Percentiles rank a stretch among this genome's conserved stretches.
Conservation (phyloP, 2,329 filamentous ascomycete genomes). For the Penicillium thymicola region DNA sequence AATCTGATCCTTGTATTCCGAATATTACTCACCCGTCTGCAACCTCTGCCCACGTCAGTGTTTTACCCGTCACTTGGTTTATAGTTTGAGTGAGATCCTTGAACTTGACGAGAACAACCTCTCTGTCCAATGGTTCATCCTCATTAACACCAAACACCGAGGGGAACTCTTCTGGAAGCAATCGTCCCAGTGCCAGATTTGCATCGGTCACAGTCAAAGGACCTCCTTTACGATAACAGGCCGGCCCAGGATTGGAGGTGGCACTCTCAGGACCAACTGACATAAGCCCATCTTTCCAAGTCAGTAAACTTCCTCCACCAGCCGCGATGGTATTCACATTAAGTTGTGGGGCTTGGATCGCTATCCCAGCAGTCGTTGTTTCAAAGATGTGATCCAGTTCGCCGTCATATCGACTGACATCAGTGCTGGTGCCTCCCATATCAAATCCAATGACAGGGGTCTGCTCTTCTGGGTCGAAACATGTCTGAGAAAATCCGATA, state of each 20-base stretch:
- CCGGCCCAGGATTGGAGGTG: conserved; percentile 67
- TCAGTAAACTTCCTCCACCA: conserved; percentile 65
- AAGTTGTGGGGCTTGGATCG: conserved; percentile 85
- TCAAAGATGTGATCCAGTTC: conserved; percentile 90
- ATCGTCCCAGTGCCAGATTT: conserved; percentile 77
- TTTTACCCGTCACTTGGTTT: conserved; percentile 58
- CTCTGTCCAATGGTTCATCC: conserved; percentile 67
- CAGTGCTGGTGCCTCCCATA: conserved; percentile 90
- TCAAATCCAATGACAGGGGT: conserved; percentile 89
- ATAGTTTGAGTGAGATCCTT: conserved; percentile 72
- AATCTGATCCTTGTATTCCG: not conserved
- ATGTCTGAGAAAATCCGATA: conserved; percentile 85
- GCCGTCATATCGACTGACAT: conserved; percentile 79
- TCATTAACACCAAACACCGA: conserved; percentile 14
- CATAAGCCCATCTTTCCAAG: conserved; percentile 82
- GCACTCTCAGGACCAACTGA: conserved; percentile 86
- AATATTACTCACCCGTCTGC: conserved; percentile 16
- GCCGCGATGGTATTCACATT: conserved; percentile 94
- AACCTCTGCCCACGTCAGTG: conserved; percentile 56
- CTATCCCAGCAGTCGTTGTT: conserved; percentile 84
- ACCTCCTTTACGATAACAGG: conserved; percentile 60
- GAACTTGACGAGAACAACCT: conserved; percentile 71
- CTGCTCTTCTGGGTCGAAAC: conserved; percentile 72
- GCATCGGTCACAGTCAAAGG: conserved; percentile 88
- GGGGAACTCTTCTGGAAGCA: conserved; percentile 88